Conservation (phyloP, 2,329 filamentous ascomycete species). For the Trichoderma koningiopsis region DNA sequence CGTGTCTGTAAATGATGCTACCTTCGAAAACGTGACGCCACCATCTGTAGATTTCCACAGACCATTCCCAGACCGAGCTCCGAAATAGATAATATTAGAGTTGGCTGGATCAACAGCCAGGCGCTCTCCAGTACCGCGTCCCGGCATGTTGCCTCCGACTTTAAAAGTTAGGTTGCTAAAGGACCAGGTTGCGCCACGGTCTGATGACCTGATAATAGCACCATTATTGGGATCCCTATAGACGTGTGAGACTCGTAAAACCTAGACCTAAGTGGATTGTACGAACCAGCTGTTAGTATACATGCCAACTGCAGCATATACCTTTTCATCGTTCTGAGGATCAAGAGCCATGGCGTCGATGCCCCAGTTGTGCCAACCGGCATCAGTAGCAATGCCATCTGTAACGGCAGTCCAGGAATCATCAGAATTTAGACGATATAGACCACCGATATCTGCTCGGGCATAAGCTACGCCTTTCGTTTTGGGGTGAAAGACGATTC, state of each 20-base stretch:
- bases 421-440: constrained; percentile 15
- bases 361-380: constrained; percentile 19
- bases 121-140: constrained; percentile 8
- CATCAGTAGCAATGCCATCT: neutral
- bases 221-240: constrained; percentile 16
- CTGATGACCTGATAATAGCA: constrained; percentile 21
- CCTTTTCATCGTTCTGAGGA: constrained; percentile 12
- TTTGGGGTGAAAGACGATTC: constrained; percentile 19
- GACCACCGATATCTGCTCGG: constrained; percentile 16
- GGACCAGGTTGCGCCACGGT: constrained; percentile 12
- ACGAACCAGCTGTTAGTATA: constrained; percentile 22
- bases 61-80: constrained; percentile 19
- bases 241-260: neutral
- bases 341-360: constrained; percentile 12
- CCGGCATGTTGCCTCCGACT: constrained; percentile 19
- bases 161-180: constrained; percentile 17
- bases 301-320: constrained; percentile 17
- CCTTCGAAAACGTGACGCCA: constrained; percentile 20
- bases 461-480: constrained; percentile 13
- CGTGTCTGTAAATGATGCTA: constrained; percentile 14
- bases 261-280: neutral
- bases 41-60: constrained; percentile 18
- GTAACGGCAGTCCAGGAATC: constrained; percentile 13
- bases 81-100: constrained; percentile 16
- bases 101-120: constrained; percentile 16